phyloP scores from a whole-genome alignment of 139 green algal genomes.

The Pseudopediastrum boryanum region DNA sequence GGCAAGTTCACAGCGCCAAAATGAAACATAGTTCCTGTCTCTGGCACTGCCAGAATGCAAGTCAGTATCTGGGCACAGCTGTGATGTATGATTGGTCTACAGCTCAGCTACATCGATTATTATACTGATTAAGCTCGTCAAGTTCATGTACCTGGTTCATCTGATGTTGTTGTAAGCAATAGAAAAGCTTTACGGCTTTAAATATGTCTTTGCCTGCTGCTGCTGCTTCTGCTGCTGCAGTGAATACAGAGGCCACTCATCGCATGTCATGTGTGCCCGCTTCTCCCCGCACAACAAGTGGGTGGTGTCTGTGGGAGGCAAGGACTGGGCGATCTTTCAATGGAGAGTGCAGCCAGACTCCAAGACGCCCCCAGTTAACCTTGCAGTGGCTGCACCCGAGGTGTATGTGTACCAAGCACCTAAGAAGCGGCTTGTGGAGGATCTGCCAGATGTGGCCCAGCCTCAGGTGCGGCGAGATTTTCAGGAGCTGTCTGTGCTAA shows the following conservation, averaged over 20 bases:
- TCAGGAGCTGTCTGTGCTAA: too few species aligned
- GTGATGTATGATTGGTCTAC: too few species aligned
- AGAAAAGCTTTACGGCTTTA: too few species aligned
- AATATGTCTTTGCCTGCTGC: background rate
- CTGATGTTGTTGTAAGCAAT: too few species aligned
- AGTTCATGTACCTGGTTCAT: too few species aligned
- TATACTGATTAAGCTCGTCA: too few species aligned
- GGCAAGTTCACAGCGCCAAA: slow-evolving; percentile 3
- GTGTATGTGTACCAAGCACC: slow-evolving; percentile 45
- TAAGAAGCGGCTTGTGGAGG: slow-evolving; percentile 24
- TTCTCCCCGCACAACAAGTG: slow-evolving; percentile 58
- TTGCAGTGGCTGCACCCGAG: slow-evolving; percentile 11
- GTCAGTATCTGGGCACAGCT: too few species aligned
- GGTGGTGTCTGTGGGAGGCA: slow-evolving; percentile 62
- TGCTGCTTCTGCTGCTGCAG: slow-evolving; percentile 24
- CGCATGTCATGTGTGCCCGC: slow-evolving; percentile 72
- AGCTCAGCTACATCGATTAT: too few species aligned
- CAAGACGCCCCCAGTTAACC: slow-evolving; percentile 32
- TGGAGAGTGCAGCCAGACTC: slow-evolving; percentile 49
- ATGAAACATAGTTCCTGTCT: too few species aligned
- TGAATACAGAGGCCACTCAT: slow-evolving; percentile 65
- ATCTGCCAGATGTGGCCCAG: background rate
- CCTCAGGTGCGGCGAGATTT: background rate
- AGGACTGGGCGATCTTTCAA: slow-evolving; percentile 63
- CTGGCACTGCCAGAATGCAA: too few species aligned